phyloP scores from a whole-genome alignment of 2,329 filamentous ascomycete genomes.

The Penicillium decumbens region DNA sequence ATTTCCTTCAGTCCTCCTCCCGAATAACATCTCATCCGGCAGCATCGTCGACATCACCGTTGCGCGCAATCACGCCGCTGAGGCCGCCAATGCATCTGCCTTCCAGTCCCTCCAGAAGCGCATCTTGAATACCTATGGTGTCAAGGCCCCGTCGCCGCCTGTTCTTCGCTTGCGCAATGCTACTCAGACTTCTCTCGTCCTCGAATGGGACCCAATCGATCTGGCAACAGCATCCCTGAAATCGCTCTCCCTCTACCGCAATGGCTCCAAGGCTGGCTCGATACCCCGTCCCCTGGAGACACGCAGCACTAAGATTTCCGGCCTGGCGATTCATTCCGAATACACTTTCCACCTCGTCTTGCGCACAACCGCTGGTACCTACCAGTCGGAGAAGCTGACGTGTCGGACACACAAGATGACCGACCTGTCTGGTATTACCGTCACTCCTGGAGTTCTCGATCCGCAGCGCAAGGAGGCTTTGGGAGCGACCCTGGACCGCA shows the following conservation, averaged over 20 bases:
- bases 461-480: slow-evolving; percentile 67
- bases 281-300: slow-evolving; percentile 84
- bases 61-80: slow-evolving; percentile 74
- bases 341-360: slow-evolving; percentile 93
- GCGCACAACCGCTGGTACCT: slow-evolving; percentile 84
- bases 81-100: slow-evolving; percentile 65
- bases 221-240: slow-evolving; percentile 88
- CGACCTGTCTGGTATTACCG: slow-evolving; percentile 88
- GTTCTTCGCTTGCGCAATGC: slow-evolving; percentile 89
- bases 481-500: slow-evolving; percentile 70
- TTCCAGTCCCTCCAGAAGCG: slow-evolving; percentile 84
- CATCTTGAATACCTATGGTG: slow-evolving; percentile 82
- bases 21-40: slow-evolving; percentile 88
- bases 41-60: slow-evolving; percentile 98
- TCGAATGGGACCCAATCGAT: slow-evolving; percentile 95
- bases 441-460: slow-evolving; percentile 84
- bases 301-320: slow-evolving; percentile 93
- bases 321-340: slow-evolving; percentile 91
- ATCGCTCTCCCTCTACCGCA: slow-evolving; percentile 85
- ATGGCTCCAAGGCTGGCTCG: slow-evolving; percentile 92
- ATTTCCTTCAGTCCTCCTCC: slow-evolving; percentile 94
- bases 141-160: slow-evolving; percentile 69
- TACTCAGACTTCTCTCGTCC: slow-evolving; percentile 95
- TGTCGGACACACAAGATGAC: slow-evolving; percentile 99
- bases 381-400: slow-evolving; percentile 72